Evolutionary conservation across 1,284 basidiomycete genomes (phyloP), one percentile per base, ranked within the genome.

Genomic region (Sparassis latifolia): DNA sequence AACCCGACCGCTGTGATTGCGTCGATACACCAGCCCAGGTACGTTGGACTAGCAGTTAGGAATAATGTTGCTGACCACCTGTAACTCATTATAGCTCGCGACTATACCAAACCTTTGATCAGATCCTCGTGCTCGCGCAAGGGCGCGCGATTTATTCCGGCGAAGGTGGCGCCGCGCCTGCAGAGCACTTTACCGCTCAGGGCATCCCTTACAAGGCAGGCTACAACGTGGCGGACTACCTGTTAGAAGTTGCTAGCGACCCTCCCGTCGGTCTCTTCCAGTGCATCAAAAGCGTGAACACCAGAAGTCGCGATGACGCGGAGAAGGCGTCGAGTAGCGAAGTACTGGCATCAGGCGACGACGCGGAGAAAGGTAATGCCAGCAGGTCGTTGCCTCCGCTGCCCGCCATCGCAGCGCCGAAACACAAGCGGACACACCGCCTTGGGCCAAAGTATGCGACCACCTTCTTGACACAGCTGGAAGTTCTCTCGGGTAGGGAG

Each of bases 161-260:
- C 1, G 73, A 79, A 0, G 91, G 90, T 0, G 78, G 79, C 0
- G 77, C 82, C 49, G 74, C 76, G 0, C 85, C 88, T 0, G 79
- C 75, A 1, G 75, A 80, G 9, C 76, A 86, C 62, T 89, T 95
- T 52, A 75, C 74, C 1, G 52, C 63, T 47, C 63, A 72, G 57
- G 70, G 77, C 56, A 49, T 72, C 12, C 60, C 58, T 10, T 82
- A 79, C 51, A 77, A 76, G 9, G 72, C 80, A 41, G 90, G 89
- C 0, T 92, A 93, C 71, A 96, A 95, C 58, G 78, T 94, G 12
- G 92, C 92, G 0, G 92, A 97, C 65, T 88, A 92, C 62, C 76
- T 95, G 10, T 75, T 96, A 10, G 92, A 95, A 56, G 76, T 95
- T 45, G 90, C 92, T 0, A 87, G 80, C 58, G 81, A 82, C 43